These are phyloP conservation scores for Ceratonia siliqua DNA, from an alignment of 306 rosid genomes.

Conservation along the genomic window DNA sequence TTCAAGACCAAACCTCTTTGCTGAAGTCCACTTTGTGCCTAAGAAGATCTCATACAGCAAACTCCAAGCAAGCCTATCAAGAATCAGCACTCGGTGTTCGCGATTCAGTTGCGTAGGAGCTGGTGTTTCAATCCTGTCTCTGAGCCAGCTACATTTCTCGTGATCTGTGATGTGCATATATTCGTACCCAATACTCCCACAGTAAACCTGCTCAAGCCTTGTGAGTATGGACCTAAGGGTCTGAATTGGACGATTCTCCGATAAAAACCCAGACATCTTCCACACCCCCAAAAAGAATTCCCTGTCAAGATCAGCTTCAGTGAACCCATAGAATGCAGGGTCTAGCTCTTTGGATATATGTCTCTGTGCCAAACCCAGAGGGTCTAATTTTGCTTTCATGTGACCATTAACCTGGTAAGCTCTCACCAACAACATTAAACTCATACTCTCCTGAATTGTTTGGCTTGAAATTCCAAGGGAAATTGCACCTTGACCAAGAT, in stretches of 20 bases:
- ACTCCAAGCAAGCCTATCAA: slow-evolving; percentile 91
- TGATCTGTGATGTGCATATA: slow-evolving; percentile 91
- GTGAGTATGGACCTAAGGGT: slow-evolving; percentile 85
- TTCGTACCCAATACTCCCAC: slow-evolving; percentile 89
- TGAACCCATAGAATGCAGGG: slow-evolving; percentile 79
- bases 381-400: slow-evolving; percentile 85
- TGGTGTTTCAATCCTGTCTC: slow-evolving; percentile 86
- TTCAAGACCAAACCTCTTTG: slow-evolving; percentile 94
- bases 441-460: slow-evolving; percentile 95
- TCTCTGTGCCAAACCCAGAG: slow-evolving; percentile 69
- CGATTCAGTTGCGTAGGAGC: slow-evolving; percentile 54
- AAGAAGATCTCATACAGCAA: slow-evolving; percentile 79
- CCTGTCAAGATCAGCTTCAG: slow-evolving; percentile 89
- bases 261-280: slow-evolving; percentile 91
- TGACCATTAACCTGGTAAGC: slow-evolving; percentile 94
- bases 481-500: slow-evolving; percentile 74
- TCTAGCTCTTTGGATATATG: slow-evolving; percentile 69
- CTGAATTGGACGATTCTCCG: slow-evolving; percentile 88
- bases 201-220: slow-evolving; percentile 88
- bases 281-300: slow-evolving; percentile 91
- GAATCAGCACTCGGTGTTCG: slow-evolving; percentile 75
- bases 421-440: slow-evolving; percentile 76
- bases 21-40: slow-evolving; percentile 89
- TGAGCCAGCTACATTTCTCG: slow-evolving; percentile 78
- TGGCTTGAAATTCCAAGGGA: slow-evolving; percentile 86